Evolutionary conservation across 805 yeast species (phyloP), one percentile per base, ranked within the genome.

Genomic region (Cyberlindnera sargentensis): DNA sequence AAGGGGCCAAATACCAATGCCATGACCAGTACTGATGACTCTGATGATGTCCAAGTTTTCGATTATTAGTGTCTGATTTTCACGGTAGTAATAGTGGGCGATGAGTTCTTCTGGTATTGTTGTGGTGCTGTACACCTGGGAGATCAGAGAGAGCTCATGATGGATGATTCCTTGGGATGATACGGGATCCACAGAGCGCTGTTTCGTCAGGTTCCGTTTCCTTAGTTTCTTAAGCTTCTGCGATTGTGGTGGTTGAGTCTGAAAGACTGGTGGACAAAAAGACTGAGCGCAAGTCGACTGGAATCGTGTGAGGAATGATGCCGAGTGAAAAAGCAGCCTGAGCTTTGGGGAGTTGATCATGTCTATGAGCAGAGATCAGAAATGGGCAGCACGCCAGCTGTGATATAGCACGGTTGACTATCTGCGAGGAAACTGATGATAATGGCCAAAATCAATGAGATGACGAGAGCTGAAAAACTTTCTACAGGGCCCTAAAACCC

Each of bases 21-120:
- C 96, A 45, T 86, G 90, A 34, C 98, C 97, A 45, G 78, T 84
- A 4, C 95, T 81, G 9, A 44, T 41, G 29, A 49, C 40, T 28
- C 45, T 70, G 30, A 73, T 51, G 39, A 91, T 72, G 48, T 73
- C 62, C 36, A 47, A 23, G n/a, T 42, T 31, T 3, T 34, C 36
- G 3, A 45, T 26, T 5, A 8, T 34, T 10, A 46, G n/a, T 28
- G 30, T 28, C 5, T 39, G 37, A 32, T 34, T 23, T 4, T 42
- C 43, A 4, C 44, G 37, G 6, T 38, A 29, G 31, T 44, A 39
- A 26, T 48, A 46, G 10, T 39, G 31, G 3, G 20, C n/a, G 24
- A 46, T 42, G 24, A 41, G 29, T 3, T 45, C 48, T 8, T 40
- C 8, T 2, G 51, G 36, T 15, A 43, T 31, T 6, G 4, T 10